These are phyloP conservation scores for Pythium oligandrum DNA, from an alignment of 352 stramenopile species.

Conservation along the genomic window DNA sequence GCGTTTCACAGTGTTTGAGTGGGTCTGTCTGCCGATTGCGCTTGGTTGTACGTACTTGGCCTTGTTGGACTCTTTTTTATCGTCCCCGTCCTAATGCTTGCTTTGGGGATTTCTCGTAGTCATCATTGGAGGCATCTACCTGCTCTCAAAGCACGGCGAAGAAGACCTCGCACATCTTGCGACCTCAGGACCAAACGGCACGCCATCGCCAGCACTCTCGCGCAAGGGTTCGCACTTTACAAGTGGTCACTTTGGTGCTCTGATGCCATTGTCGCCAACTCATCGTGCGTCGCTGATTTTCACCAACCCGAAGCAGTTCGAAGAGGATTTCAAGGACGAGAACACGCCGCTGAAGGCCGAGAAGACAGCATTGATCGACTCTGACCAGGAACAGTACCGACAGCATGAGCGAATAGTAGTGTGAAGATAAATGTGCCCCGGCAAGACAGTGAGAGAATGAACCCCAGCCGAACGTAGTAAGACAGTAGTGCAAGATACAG, in stretches of 20 bases:
- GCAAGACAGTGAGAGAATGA: no score
- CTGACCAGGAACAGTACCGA: slow-evolving; percentile 17
- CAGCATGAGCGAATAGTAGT: slow-evolving; percentile 21
- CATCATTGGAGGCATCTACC: slow-evolving; percentile 82
- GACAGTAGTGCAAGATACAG: no score
- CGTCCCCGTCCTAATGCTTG: no score
- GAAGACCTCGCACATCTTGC: slow-evolving; percentile 29
- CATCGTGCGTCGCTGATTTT: slow-evolving; percentile 33
- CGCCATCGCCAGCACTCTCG: slow-evolving; percentile 23
- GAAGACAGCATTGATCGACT: slow-evolving; percentile 22
- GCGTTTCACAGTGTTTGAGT: slow-evolving; percentile 72
- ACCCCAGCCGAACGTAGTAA: no score
- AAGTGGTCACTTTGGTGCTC: slow-evolving; percentile 64
- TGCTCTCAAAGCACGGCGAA: slow-evolving; percentile 73
- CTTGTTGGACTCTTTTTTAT: no score
- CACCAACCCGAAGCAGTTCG: slow-evolving; percentile 35
- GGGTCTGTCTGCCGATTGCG: slow-evolving; percentile 75
- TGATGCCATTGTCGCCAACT: slow-evolving; percentile 76
- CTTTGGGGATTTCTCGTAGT: slow-evolving; percentile 23
- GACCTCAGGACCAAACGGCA: slow-evolving; percentile 17
- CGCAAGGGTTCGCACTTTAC: slow-evolving; percentile 43
- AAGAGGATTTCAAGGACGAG: slow-evolving; percentile 41
- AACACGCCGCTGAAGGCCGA: slow-evolving; percentile 31
- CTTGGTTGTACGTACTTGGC: slow-evolving; percentile 47
- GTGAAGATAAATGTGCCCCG: no score